Evolutionary conservation across 176 grass and related monocot genomes (phyloP).

Genomic region (Raddia distichophylla): DNA sequence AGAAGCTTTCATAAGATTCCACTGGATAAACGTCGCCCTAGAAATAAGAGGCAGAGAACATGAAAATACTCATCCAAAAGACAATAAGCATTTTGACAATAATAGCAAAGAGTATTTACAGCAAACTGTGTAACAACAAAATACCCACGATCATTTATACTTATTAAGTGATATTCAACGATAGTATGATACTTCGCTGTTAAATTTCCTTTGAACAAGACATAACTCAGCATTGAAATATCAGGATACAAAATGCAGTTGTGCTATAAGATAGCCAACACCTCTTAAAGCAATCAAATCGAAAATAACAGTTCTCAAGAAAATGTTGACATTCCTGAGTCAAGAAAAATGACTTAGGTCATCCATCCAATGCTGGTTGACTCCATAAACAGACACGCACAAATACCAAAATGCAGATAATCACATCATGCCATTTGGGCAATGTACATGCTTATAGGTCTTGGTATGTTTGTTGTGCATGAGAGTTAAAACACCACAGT

Average conservation of each 20-base stretch:
- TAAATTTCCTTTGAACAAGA: too few relatives aligned
- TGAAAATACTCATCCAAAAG: constrained; percentile 7
- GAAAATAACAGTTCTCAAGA: not conserved
- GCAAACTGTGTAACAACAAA: not conserved
- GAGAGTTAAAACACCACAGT: not conserved
- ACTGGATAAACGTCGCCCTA: constrained; percentile 86
- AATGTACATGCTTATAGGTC: too few relatives aligned
- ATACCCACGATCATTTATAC: constrained; percentile 6
- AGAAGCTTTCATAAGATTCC: constrained; percentile 64
- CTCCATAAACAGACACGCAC: constrained; percentile 2
- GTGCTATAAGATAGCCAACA: constrained; percentile 1
- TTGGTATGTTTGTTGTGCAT: not conserved
- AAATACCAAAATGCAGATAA: not conserved
- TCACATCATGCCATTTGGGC: not conserved
- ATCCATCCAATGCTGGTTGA: not conserved
- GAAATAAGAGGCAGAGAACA: constrained; percentile 22
- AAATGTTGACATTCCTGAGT: constrained; percentile 1
- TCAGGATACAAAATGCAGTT: not conserved
- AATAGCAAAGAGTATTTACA: not conserved
- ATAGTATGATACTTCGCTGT: too few relatives aligned
- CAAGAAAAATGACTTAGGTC: not conserved
- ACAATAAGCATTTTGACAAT: not conserved
- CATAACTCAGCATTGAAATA: not conserved
- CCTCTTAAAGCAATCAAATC: not conserved
- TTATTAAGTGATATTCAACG: not conserved